Evolutionary conservation across 192 early-diverging fungal species (phyloP).

Genomic region (Rhizoclosmatium globosum): DNA sequence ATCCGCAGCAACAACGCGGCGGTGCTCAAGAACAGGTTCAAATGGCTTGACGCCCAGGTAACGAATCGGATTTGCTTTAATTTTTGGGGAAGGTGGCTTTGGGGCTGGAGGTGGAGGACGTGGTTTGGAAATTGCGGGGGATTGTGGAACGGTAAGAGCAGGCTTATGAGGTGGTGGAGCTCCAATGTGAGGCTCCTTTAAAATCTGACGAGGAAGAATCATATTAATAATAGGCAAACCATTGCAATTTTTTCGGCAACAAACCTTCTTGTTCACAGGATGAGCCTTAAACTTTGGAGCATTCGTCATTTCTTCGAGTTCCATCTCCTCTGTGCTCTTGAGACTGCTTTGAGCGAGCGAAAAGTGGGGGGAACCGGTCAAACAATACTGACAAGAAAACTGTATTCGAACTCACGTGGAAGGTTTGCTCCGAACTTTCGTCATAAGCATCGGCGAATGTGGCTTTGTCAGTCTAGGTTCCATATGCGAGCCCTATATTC

Average conservation of each 20-base stretch:
- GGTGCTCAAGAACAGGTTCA: slow-evolving; percentile 48
- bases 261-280: slow-evolving; percentile 49
- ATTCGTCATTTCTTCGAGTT: slow-evolving; percentile 44
- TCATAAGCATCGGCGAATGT: slow-evolving; percentile 53
- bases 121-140: slow-evolving; percentile 52
- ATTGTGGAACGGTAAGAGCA: slow-evolving; percentile 51
- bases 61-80: slow-evolving; percentile 59
- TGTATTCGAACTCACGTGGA: slow-evolving; percentile 39
- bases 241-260: background rate
- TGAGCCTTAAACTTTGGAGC: slow-evolving; percentile 57
- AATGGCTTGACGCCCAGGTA: slow-evolving; percentile 43
- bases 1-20: slow-evolving; percentile 40
- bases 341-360: slow-evolving; percentile 28
- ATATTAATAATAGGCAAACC: background rate
- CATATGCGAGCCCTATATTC: background rate
- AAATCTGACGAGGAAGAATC: slow-evolving; percentile 29
- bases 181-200: slow-evolving; percentile 32
- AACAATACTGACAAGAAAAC: slow-evolving; percentile 4
- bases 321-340: slow-evolving; percentile 41
- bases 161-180: slow-evolving; percentile 31
- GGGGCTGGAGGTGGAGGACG: background rate
- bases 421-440: slow-evolving; percentile 50
- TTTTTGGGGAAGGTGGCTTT: slow-evolving; percentile 37
- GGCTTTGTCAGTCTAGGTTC: slow-evolving; percentile 48
- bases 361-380: background rate